Evolutionary conservation across 371 early-diverging fungal species (phyloP), one percentile per base, ranked within the genome.

Genomic region (Mucor piriformis): DNA sequence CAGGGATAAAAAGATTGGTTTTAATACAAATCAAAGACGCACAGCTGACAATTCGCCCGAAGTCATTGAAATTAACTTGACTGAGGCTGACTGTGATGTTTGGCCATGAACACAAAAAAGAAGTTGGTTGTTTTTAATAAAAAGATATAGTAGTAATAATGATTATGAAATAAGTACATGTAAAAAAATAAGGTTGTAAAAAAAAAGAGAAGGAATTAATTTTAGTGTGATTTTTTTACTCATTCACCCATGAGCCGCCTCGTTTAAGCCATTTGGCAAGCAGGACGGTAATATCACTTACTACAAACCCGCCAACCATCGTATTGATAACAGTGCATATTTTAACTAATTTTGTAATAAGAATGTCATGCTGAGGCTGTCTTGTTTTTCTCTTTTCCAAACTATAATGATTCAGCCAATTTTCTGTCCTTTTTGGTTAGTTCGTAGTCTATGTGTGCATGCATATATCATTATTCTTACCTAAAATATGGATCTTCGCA

Each of bases 181-280:
- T 44, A 51, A 50, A 27, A 18, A 32, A 27, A 49, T 27, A 20
- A 43, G 18, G 44, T 43, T n/a, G n/a, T 3, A n/a, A n/a, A n/a
- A n/a, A n/a, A n/a, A n/a, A n/a, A n/a, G n/a, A n/a, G n/a, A n/a
- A n/a, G n/a, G n/a, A n/a, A n/a, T n/a, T n/a, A n/a, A n/a, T n/a
- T 18, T 23, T 47, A 40, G n/a, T 49, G 6, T 29, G 10, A 29
- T 25, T 15, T 54, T 42, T 33, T 66, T 63, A 81, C 49, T 81
- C 81, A 44, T 68, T 75, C 32, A 77, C 81, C 81, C 81, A 81
- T 33, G 69, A 63, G 8, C 76, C 69, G 18, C 81, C 77, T 54
- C 81, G 60, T 56, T 81, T 81, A 34, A 81, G 51, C 81, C 81
- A 81, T 72, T 81, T 77, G 6, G 74, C 74, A 42, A 81, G 68